Evolutionary conservation across 805 yeast genomes (phyloP).

Genomic region (Yarrowia phangngaensis): DNA sequence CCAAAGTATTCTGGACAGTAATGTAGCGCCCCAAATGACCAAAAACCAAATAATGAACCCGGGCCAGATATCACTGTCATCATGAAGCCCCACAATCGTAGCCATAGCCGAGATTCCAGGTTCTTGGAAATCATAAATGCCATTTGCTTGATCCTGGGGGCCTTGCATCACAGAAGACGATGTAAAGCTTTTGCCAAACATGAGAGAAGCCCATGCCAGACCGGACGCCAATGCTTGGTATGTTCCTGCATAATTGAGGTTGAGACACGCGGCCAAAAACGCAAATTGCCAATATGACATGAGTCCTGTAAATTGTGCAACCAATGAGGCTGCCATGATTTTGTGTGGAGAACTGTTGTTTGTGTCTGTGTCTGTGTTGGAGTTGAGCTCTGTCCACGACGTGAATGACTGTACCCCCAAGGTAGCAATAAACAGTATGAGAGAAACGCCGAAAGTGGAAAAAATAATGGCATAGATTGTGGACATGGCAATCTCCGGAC

Average conservation of each 20-base stretch:
- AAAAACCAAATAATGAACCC: conserved; percentile 38
- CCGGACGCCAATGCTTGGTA: conserved; percentile 53
- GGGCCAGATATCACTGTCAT: conserved; percentile 39
- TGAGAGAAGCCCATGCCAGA: conserved; percentile 55
- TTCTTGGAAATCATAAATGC: conserved; percentile 28
- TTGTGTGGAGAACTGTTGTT: neutral
- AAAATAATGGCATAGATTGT: conserved; percentile 43
- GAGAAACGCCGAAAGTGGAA: conserved; percentile 44
- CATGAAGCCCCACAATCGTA: conserved; percentile 31
- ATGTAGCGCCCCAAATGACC: conserved; percentile 33
- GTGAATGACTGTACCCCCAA: neutral
- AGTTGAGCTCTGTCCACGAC: neutral
- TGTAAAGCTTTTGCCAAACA: conserved; percentile 37
- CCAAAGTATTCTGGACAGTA: conserved; percentile 29
- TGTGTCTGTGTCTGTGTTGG: neutral
- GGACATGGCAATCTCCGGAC: conserved; percentile 46
- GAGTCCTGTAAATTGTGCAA: conserved; percentile 41
- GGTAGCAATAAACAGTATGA: conserved; percentile 31
- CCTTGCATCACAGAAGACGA: conserved; percentile 28
- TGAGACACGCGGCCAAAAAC: conserved; percentile 50
- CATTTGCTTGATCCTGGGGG: conserved; percentile 25
- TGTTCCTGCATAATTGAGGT: conserved; percentile 58
- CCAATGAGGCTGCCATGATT: conserved; percentile 34
- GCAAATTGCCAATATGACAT: conserved; percentile 57
- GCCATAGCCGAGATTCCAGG: conserved; percentile 32